phyloP scores from a whole-genome alignment of 768 basidiomycete genomes.

The Panaeolus papilionaceus region DNA sequence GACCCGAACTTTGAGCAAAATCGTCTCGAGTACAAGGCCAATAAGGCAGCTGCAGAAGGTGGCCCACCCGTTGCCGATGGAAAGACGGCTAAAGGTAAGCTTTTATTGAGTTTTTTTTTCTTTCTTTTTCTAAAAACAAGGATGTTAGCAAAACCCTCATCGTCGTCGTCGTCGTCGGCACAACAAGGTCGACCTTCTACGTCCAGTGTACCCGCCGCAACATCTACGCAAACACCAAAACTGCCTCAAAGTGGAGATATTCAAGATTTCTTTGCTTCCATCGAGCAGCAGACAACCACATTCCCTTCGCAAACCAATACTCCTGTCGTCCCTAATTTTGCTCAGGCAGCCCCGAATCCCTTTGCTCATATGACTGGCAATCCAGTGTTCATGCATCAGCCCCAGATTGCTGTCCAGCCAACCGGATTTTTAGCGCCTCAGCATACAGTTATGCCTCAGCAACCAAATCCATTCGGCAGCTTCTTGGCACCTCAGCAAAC shows the following conservation, averaged over 20 bases:
- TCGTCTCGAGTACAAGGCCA: slow-evolving; percentile 87
- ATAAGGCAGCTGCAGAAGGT: slow-evolving; percentile 69
- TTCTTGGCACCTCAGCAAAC: slow-evolving; percentile 42
- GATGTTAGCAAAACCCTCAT: neutral
- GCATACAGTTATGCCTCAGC: slow-evolving; percentile 46
- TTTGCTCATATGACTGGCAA: slow-evolving; percentile 68
- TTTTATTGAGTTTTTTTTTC: neutral
- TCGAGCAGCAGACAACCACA: slow-evolving; percentile 77
- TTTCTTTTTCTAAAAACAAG: neutral
- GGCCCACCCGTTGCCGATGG: slow-evolving; percentile 28
- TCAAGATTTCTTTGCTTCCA: slow-evolving; percentile 88
- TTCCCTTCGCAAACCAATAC: slow-evolving; percentile 69
- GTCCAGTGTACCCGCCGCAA: slow-evolving; percentile 24
- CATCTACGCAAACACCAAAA: slow-evolving; percentile 34
- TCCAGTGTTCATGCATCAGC: slow-evolving; percentile 49
- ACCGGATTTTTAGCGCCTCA: slow-evolving; percentile 64
- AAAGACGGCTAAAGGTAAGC: slow-evolving; percentile 13
- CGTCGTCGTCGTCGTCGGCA: slow-evolving; percentile 8
- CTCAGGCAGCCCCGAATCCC: slow-evolving; percentile 71
- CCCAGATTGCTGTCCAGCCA: slow-evolving; percentile 55
- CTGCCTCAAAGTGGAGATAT: slow-evolving; percentile 50
- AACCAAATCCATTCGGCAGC: slow-evolving; percentile 53
- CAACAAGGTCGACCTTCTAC: slow-evolving; percentile 23
- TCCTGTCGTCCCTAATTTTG: slow-evolving; percentile 38
- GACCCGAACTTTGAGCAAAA: slow-evolving; percentile 98